Base-by-base conservation (phyloP, 106 monocot genomes). In the Hemerocallis citrina region DNA sequence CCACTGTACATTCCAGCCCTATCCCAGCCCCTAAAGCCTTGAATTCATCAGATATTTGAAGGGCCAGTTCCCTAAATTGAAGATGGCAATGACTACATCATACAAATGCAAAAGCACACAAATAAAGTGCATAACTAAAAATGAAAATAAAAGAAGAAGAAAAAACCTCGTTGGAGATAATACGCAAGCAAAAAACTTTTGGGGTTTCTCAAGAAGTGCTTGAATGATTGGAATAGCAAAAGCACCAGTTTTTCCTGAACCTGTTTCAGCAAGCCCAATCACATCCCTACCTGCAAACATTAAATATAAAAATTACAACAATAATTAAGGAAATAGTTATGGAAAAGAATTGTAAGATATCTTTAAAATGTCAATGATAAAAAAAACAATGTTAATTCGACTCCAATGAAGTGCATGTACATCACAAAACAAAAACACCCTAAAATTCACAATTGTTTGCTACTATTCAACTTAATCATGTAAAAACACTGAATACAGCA, bases 181-280 rank as follows among this genome's bases (percentile, higher is more conserved):
- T 27, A 98, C 81, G 36, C 86, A 87, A 52, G 91, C 96, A 67
- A 91, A 98, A 58, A 98, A 91, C 10, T 84, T 72, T 2, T 78
- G 72, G 34, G 79, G 81, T 1, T 79, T 79, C 58, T 79, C 72
- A 34, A 91, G 79, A 33, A 98, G 78, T 13, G 78, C 86, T 60
- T 98, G 96, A n/a, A 98, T 68, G 64, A 91, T 91, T 2, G 96
- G 96, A 25, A 96, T 68, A 23, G 91, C 96, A 63, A 96, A 96
- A 34, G 96, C 96, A 22, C 84, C 96, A 20, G 96, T 96, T 72
- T 96, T 96, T 1, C 96, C 96, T 0, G 96, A 91, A 6, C 96
- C 96, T 3, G 96, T 96, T 29, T 91, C 84, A 30, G 87, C 96
- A 32, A 98, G 73, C 28, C 91, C 96, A 67, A 98, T 98, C 16